Percentiles rank a stretch among this genome's conserved stretches.
These are phyloP conservation scores for Penstemon newberryi DNA, from an alignment of 257 asterid genomes.

Conservation along the genomic window DNA sequence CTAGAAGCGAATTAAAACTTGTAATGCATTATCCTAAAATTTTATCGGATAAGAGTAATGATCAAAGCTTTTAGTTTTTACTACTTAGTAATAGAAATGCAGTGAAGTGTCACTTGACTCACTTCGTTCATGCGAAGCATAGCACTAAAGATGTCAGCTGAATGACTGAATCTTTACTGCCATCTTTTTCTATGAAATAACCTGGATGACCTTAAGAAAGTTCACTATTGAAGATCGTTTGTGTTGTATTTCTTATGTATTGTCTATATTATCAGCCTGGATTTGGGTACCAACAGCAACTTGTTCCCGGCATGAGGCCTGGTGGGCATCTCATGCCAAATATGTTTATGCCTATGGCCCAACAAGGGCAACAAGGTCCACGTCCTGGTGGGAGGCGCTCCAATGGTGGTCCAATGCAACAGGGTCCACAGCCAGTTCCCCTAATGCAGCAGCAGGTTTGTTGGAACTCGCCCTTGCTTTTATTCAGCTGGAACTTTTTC, in stretches of 20 bases:
- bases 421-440: constrained; percentile 78
- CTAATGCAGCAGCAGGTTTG: constrained; percentile 84
- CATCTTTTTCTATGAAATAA: neutral
- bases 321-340: constrained; percentile 84
- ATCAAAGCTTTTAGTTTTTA: neutral
- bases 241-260: constrained; percentile 1
- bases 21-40: neutral
- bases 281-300: constrained; percentile 97
- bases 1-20: neutral
- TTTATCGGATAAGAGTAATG: neutral
- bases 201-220: neutral
- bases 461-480: neutral
- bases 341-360: constrained; percentile 85
- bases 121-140: constrained; percentile 3
- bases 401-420: constrained; percentile 64
- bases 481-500: neutral
- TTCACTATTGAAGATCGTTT: neutral
- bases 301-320: constrained; percentile 96
- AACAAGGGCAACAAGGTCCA: constrained; percentile 91
- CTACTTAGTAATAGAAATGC: neutral
- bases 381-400: constrained; percentile 90
- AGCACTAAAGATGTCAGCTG: neutral
- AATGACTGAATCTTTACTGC: constrained; percentile 4
- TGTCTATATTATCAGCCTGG: constrained; percentile 62
- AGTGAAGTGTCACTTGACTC: neutral